Conservation (phyloP, 2,329 filamentous ascomycete genomes). For the Pseudocercospora cruenta region DNA sequence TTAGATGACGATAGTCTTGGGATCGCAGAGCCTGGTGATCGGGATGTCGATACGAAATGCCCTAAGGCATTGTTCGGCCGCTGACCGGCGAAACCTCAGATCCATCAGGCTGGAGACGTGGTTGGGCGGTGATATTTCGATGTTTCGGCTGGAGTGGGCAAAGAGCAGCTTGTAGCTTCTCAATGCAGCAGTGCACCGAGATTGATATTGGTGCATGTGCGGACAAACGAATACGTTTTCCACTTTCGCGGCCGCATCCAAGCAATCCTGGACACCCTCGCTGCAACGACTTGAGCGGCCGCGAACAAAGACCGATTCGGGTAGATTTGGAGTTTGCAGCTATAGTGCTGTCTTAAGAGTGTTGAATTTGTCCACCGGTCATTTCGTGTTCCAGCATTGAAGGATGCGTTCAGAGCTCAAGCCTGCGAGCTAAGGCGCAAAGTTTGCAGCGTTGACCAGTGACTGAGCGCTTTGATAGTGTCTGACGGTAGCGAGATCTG, state of each 20-base stretch:
- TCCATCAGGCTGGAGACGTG: not conserved
- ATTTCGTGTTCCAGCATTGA: too few species aligned
- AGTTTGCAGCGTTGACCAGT: too few species aligned
- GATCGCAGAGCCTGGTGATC: not conserved
- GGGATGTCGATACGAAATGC: not conserved
- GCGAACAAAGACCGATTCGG: not conserved
- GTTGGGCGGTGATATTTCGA: not conserved
- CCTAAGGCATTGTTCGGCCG: not conserved
- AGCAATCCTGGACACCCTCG: not conserved
- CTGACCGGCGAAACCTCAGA: not conserved
- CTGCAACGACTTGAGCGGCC: not conserved
- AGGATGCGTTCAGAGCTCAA: too few species aligned
- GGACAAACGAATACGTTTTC: not conserved
- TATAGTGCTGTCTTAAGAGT: not conserved
- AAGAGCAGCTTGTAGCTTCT: conserved; percentile 34
- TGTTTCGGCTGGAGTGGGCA: conserved; percentile 74
- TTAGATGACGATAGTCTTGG: not conserved
- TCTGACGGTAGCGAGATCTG: not conserved
- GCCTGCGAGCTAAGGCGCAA: too few species aligned
- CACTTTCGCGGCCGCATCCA: not conserved
- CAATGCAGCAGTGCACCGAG: not conserved
- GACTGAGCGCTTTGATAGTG: too few species aligned
- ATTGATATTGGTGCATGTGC: not conserved
- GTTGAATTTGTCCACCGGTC: too few species aligned
- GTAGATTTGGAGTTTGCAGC: not conserved